Base-by-base conservation (phyloP, 1,284 basidiomycete species). In the Leccinum subrobustum region DNA sequence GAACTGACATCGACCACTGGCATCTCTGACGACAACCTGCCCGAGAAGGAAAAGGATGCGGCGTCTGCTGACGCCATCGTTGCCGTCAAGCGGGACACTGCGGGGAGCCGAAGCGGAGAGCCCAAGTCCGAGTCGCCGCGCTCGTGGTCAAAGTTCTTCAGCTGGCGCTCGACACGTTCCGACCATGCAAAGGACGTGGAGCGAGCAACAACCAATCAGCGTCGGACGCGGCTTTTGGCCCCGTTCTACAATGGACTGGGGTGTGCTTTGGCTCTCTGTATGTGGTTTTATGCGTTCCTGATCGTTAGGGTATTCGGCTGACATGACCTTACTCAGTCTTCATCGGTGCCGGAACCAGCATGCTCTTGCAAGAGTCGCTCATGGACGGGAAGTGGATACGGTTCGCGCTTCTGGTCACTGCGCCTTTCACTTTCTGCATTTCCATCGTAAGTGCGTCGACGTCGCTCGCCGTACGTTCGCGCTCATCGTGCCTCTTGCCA, bases 201-300 rank as follows among this genome's bases (percentile, higher is more conserved):
- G 73, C 83, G 81, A 61, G 80, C 76, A 5, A 68, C 73, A 57
- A 61, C 71, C 61, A 62, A 71, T 71, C 57, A 75, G 74, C 67
- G 72, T 75, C 39, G 76, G 83, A 52, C 85, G 84, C 11, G 85
- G 54, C 79, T 92, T 25, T 86, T 91, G 63, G 91, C 90, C 2
- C 91, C 93, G 0, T 70, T 93, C 16, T 91, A 93, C 68, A 84
- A 83, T 42, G 93, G 93, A 35, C 69, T 93, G 2, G 91, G 88
- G 44, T 85, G 81, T 64, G 91, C 79, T 16, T 74, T 27, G 64
- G 81, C 81, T 16, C 69, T 85, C 50, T 92, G 91, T 88, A 82
- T 76, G 35, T 51, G 16, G 58, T 33, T 16, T 0, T 5, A 33
- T 16, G 2, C 60, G 25, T 18, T 44, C 42, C 42, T 20, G 18